Conservation (phyloP, 2,329 filamentous ascomycete species). For the Lecanosticta acicola region DNA sequence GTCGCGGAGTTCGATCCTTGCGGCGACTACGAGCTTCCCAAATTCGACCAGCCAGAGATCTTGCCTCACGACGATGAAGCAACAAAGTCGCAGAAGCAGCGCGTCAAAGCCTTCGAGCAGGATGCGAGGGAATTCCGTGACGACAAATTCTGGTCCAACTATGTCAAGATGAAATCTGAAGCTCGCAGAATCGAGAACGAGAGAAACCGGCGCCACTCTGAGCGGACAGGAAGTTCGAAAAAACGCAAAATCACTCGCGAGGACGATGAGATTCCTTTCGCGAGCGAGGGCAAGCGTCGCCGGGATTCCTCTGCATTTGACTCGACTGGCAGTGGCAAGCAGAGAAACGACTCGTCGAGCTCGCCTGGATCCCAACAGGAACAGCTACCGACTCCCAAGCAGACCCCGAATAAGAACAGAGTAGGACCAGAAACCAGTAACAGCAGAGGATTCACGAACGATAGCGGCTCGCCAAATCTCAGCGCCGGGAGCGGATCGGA, state of each 20-base stretch:
- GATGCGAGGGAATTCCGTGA: constrained; percentile 7
- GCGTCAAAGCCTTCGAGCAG: constrained; percentile 7
- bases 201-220: not conserved
- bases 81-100: constrained; percentile 6
- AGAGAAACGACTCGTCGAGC: too few relatives aligned
- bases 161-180: constrained; percentile 6
- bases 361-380: too few relatives aligned
- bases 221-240: not conserved
- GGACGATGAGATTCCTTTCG: not conserved
- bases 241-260: not conserved
- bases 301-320: not conserved
- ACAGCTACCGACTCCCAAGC: too few relatives aligned
- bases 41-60: constrained; percentile 2
- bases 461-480: too few relatives aligned
- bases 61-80: constrained; percentile 4
- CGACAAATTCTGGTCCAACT: constrained; percentile 12
- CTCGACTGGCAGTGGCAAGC: not conserved
- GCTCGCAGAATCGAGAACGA: constrained; percentile 9
- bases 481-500: too few relatives aligned
- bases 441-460: too few relatives aligned
- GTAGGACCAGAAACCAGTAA: too few relatives aligned
- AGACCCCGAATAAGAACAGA: too few relatives aligned
- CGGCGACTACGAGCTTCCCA: constrained; percentile 9
- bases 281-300: not conserved
- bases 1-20: constrained; percentile 12